Conservation (phyloP, 176 grass and related monocot species). For the Bromus sterilis region DNA sequence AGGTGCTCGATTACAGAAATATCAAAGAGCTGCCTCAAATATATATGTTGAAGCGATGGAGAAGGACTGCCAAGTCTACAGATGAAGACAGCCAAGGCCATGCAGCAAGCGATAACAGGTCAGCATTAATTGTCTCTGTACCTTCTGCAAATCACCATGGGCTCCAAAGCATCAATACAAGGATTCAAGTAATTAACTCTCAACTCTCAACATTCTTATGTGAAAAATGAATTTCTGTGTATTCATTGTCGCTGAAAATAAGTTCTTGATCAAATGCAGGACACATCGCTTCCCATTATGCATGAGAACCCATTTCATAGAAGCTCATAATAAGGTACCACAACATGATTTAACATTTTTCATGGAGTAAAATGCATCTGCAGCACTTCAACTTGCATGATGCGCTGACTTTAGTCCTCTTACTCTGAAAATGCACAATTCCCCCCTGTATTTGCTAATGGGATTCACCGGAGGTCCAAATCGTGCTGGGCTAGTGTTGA, state of each 20-base stretch:
- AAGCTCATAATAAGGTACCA: slow-evolving; percentile 28
- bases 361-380: background rate
- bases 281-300: slow-evolving; percentile 34
- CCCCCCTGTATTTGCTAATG: background rate
- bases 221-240: background rate
- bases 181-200: slow-evolving; percentile 46
- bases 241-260: background rate
- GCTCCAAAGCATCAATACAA: slow-evolving; percentile 29
- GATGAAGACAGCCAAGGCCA: slow-evolving; percentile 37
- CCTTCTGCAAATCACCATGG: slow-evolving; percentile 41
- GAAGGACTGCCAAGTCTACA: slow-evolving; percentile 78
- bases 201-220: background rate
- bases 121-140: slow-evolving; percentile 19
- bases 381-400: background rate
- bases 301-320: slow-evolving; percentile 38
- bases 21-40: slow-evolving; percentile 94
- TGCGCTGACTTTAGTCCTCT: background rate
- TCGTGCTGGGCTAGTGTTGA: background rate
- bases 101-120: slow-evolving; percentile 31
- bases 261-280: slow-evolving; percentile 28
- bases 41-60: slow-evolving; percentile 92
- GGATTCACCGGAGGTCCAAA: background rate
- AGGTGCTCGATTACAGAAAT: slow-evolving; percentile 94
- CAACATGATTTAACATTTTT: background rate
- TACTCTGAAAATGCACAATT: too few relatives aligned